Evolutionary conservation across 1,284 basidiomycete species (phyloP).

Genomic region (Papiliotrema laurentii): DNA sequence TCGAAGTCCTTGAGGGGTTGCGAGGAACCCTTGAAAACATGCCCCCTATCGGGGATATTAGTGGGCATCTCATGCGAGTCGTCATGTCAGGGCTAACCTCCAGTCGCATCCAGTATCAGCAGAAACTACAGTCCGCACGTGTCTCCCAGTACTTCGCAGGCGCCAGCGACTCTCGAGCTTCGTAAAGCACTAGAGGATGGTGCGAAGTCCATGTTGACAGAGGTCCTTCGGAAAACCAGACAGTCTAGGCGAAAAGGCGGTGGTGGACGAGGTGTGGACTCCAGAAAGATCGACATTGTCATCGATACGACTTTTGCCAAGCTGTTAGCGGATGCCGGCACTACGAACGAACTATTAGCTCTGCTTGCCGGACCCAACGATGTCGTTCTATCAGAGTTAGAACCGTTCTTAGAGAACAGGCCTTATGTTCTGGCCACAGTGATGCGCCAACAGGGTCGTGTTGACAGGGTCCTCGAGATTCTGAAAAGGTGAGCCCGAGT

Average conservation of each 20-base stretch:
- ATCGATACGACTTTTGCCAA: constrained; percentile 79
- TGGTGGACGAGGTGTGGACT: constrained; percentile 31
- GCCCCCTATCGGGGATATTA: constrained; percentile 43
- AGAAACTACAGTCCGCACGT: constrained; percentile 47
- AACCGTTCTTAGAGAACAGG: constrained; percentile 58
- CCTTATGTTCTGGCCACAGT: constrained; percentile 64
- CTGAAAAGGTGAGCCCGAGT: constrained; percentile 62
- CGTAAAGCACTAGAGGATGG: constrained; percentile 33
- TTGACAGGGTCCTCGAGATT: constrained; percentile 60
- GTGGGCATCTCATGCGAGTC: constrained; percentile 29
- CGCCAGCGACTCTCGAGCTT: constrained; percentile 36
- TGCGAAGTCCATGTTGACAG: constrained; percentile 43
- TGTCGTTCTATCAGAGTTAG: constrained; percentile 62
- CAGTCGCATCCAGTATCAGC: constrained; percentile 41
- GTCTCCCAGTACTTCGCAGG: constrained; percentile 34
- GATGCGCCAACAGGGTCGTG: constrained; percentile 58
- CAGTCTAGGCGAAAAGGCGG: constrained; percentile 40
- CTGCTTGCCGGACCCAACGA: constrained; percentile 60
- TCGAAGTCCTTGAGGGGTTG: constrained; percentile 45
- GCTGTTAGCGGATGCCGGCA: constrained; percentile 62
- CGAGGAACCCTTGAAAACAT: constrained; percentile 29
- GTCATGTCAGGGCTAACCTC: constrained; percentile 4
- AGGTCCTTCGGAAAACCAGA: constrained; percentile 48
- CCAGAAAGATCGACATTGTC: constrained; percentile 50
- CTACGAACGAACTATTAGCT: constrained; percentile 59